These are phyloP conservation scores for Paecilomyces formosus DNA, from an alignment of 2,329 filamentous ascomycete genomes.

Conservation along the genomic window DNA sequence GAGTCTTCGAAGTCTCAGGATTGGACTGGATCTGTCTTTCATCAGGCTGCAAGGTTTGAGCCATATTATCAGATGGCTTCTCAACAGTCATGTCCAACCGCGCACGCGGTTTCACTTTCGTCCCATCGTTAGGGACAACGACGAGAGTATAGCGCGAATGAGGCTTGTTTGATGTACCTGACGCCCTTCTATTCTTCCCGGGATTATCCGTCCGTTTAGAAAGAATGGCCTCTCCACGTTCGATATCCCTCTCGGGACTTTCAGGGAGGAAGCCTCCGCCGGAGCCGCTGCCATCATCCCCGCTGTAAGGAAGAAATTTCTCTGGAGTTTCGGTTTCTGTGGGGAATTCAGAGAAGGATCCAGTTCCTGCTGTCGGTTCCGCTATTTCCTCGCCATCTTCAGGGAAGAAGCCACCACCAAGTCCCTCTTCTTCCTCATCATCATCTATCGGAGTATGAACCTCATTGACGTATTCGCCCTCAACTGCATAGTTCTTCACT, in stretches of 20 bases:
- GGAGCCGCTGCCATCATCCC: not conserved
- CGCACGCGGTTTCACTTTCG: not conserved
- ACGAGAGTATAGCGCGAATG: constrained; percentile 20
- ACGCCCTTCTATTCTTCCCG: not conserved
- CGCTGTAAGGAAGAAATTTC: not conserved
- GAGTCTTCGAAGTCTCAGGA: constrained; percentile 7
- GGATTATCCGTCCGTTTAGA: constrained; percentile 4
- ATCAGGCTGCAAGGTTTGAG: not conserved
- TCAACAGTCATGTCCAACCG: not conserved
- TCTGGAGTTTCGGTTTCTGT: not conserved
- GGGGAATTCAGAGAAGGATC: not conserved
- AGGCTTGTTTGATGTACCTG: constrained; percentile 1
- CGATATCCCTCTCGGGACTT: constrained; percentile 1
- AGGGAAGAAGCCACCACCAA: constrained; percentile 32
- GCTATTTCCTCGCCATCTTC: constrained; percentile 18
- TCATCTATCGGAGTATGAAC: constrained; percentile 25
- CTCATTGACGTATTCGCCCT: constrained; percentile 28
- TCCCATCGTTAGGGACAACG: constrained; percentile 17
- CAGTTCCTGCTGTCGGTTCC: constrained; percentile 1
- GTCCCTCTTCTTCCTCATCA: constrained; percentile 14
- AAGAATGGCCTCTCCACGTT: not conserved
- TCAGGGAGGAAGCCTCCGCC: constrained; percentile 23
- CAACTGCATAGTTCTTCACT: constrained; percentile 52
- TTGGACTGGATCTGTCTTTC: not conserved
- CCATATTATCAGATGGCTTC: not conserved